These are phyloP conservation scores for Daucus carota DNA, from an alignment of 129 eudicot genomes.

Conservation along the genomic window DH1_v3.0 NC_030386.2:28142501-28143000, in stretches of 20 bases:
- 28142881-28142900: conserved; percentile 44
- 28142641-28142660: conserved; percentile 8
- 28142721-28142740: conserved; percentile 65
- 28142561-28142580: neutral
- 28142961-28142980: conserved; percentile 48
- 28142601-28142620: neutral
- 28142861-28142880: conserved; percentile 53
- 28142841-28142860: conserved; percentile 58
- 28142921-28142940: conserved; percentile 29
- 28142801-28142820: conserved; percentile 49
- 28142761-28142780: conserved; percentile 63
- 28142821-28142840: conserved; percentile 66
- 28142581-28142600: neutral
- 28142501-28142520: conserved; percentile 98
- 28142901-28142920: conserved; percentile 31
- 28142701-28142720: neutral
- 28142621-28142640: conserved; percentile 6
- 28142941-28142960: conserved; percentile 62
- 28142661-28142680: neutral
- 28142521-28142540: conserved; percentile 93
- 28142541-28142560: conserved; percentile 61
- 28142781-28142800: conserved; percentile 45
- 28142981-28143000: conserved; percentile 50
- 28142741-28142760: conserved; percentile 45
- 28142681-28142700: neutral